Percentiles rank a stretch among this genome's conserved stretches.
Conservation (phyloP, 805 yeast species). For the Tanozyma kutaoensis region DNA sequence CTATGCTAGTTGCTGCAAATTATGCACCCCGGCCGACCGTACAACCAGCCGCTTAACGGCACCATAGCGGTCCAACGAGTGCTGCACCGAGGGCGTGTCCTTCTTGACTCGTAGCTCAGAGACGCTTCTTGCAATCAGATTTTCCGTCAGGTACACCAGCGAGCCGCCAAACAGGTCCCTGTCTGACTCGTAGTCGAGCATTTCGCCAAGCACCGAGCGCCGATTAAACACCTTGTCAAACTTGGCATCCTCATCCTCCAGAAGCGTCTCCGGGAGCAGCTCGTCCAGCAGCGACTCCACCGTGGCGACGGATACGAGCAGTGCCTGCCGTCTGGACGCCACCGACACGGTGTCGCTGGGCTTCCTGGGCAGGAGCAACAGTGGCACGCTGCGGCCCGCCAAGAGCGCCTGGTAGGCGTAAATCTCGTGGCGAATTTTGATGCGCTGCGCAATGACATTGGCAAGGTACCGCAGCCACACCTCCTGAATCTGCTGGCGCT, state of each 20-base stretch:
- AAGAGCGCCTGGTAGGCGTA: slow-evolving; percentile 14
- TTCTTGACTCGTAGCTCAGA: background rate
- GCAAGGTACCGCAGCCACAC: slow-evolving; percentile 23
- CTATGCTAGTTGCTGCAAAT: too few species aligned
- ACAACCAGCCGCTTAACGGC: too few species aligned
- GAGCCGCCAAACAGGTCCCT: slow-evolving; percentile 5
- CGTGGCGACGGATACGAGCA: too few species aligned
- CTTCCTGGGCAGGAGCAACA: too few species aligned
- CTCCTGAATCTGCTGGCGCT: slow-evolving; percentile 2
- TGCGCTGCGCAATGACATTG: slow-evolving; percentile 21
- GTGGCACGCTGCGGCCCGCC: slow-evolving; percentile 6
- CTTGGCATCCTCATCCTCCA: too few species aligned
- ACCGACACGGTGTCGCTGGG: too few species aligned
- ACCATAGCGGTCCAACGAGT: too few species aligned
- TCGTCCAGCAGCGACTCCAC: too few species aligned
- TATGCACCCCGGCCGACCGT: too few species aligned
- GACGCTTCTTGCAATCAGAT: background rate
- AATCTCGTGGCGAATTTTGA: slow-evolving; percentile 27
- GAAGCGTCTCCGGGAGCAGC: too few species aligned
- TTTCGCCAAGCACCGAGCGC: slow-evolving; percentile 28
- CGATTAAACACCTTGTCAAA: slow-evolving; percentile 17
- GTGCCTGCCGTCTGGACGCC: too few species aligned
- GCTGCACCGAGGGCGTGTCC: background rate
- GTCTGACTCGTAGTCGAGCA: slow-evolving; percentile 29
- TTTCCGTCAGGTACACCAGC: background rate